phyloP scores from a whole-genome alignment of 306 rosid species.

The Medicago lupulina region DNA sequence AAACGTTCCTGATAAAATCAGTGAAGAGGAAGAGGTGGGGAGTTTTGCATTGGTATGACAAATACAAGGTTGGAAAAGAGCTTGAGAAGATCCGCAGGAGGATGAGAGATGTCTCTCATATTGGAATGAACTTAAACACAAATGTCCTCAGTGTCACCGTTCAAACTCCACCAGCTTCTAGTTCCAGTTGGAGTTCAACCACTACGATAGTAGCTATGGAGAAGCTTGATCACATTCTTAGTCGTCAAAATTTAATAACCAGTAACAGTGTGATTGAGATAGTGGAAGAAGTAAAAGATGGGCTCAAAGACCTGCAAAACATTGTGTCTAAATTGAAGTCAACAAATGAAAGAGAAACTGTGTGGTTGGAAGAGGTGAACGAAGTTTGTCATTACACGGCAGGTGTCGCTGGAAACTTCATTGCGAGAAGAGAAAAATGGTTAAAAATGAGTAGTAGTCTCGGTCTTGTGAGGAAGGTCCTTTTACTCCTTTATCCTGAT shows the following conservation, averaged over 20 bases:
- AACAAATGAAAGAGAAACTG: conserved; percentile 10
- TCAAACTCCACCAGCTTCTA: too few relatives aligned
- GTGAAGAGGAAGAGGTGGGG: conserved; percentile 11
- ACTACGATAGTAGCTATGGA: too few relatives aligned
- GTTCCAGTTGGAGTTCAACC: too few relatives aligned
- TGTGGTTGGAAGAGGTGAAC: conserved; percentile 29
- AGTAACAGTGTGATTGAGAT: neutral
- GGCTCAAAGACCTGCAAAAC: neutral
- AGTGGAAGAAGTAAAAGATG: neutral
- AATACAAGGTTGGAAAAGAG: neutral
- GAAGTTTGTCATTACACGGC: neutral
- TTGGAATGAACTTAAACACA: neutral
- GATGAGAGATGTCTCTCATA: neutral
- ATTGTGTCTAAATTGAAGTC: neutral
- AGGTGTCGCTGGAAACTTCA: neutral
- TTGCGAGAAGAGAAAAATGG: neutral
- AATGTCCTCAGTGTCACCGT: too few relatives aligned
- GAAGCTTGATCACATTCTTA: conserved; percentile 23
- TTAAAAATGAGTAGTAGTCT: neutral
- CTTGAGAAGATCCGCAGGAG: neutral
- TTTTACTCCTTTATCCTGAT: neutral
- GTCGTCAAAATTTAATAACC: neutral
- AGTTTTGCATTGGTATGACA: neutral
- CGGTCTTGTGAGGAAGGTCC: neutral
- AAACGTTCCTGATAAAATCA: conserved; percentile 15